A percentile compares a stretch with the other conserved stretches of the same genome.
Evolutionary conservation across 169 alveolate genomes (phyloP).

Genomic region (Eimeria sp.): DNA sequence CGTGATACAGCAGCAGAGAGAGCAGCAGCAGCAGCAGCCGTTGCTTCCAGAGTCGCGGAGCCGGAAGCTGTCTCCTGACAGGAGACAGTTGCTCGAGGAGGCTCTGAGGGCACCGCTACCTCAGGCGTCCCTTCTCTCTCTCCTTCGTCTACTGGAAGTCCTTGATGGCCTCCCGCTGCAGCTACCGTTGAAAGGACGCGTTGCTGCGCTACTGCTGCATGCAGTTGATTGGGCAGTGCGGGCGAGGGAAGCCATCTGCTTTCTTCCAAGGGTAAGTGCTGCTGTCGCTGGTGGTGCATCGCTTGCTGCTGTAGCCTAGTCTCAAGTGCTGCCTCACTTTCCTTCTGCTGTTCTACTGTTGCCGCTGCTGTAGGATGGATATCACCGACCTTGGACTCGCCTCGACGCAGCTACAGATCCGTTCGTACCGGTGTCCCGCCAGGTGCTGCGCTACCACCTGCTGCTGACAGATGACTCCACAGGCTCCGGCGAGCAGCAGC

Average conservation of each 20-base stretch:
- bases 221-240: constrained; percentile 86
- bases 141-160: constrained; percentile 77
- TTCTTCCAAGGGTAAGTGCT: constrained; percentile 78
- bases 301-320: not conserved
- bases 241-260: constrained; percentile 83
- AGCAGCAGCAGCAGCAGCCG: constrained; percentile 80
- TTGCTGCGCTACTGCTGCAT: constrained; percentile 77
- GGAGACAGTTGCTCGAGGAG: constrained; percentile 37
- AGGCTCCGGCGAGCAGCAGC: constrained; percentile 14
- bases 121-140: constrained; percentile 77
- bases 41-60: constrained; percentile 43
- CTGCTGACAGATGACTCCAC: constrained; percentile 38
- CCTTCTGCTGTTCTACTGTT: constrained; percentile 10
- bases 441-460: constrained; percentile 69
- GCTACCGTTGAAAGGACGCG: constrained; percentile 84
- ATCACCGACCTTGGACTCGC: constrained; percentile 76
- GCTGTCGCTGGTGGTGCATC: not conserved
- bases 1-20: constrained; percentile 60
- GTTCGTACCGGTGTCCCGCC: constrained; percentile 31
- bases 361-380: constrained; percentile 72
- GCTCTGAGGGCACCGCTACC: constrained; percentile 73
- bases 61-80: constrained; percentile 29
- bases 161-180: constrained; percentile 84
- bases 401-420: constrained; percentile 66
- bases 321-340: not conserved